phyloP scores from a whole-genome alignment of 2,329 filamentous ascomycete genomes.

The Hymenoscyphus occultus region DNA sequence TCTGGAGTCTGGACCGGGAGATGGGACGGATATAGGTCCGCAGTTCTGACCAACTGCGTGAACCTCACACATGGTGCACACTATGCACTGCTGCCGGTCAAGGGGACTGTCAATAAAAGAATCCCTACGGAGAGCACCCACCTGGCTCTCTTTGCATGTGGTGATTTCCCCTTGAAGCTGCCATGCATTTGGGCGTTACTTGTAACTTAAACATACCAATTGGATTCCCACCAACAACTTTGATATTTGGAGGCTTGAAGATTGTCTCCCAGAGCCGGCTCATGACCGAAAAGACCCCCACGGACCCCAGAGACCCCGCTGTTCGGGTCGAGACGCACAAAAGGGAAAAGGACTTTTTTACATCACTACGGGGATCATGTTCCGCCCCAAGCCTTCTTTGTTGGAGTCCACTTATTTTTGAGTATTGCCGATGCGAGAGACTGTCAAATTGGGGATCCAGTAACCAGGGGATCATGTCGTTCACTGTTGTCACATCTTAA shows the following conservation, averaged over 20 bases:
- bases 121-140: slow-evolving; percentile 18
- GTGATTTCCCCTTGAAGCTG: slow-evolving; percentile 1
- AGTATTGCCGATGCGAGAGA: slow-evolving; percentile 11
- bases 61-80: slow-evolving; percentile 4
- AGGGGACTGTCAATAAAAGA: slow-evolving; percentile 28
- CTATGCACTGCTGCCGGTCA: slow-evolving; percentile 15
- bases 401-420: background rate
- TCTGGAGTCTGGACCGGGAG: slow-evolving; percentile 2
- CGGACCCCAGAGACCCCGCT: background rate
- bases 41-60: background rate
- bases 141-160: slow-evolving; percentile 2
- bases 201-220: background rate
- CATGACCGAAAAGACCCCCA: background rate
- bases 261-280: background rate
- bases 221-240: slow-evolving; percentile 12
- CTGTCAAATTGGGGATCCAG: slow-evolving; percentile 12
- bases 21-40: slow-evolving; percentile 2
- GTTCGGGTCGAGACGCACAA: background rate
- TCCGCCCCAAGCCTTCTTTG: slow-evolving; percentile 3
- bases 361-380: slow-evolving; percentile 1
- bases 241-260: slow-evolving; percentile 5
- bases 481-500: slow-evolving; percentile 24
- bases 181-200: slow-evolving; percentile 1
- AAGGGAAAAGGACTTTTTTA: background rate
- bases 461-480: slow-evolving; percentile 13